These are phyloP conservation scores for Ophiosphaerella korrae DNA, from an alignment of 2,329 filamentous ascomycete genomes.

Conservation along the genomic window DNA sequence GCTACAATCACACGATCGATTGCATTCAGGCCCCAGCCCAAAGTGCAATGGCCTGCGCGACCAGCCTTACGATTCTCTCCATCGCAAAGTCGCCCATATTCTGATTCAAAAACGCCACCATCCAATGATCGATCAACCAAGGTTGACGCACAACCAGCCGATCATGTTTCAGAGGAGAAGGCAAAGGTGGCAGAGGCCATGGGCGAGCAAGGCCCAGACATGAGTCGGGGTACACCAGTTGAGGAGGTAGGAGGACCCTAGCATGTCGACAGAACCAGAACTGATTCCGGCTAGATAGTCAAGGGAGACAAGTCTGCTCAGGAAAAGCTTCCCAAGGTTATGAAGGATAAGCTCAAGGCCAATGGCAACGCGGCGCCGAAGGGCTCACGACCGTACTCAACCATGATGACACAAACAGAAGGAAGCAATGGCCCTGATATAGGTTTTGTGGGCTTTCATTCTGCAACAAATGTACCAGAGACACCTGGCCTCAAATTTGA, in stretches of 20 bases:
- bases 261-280: not conserved
- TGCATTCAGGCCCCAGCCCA: constrained; percentile 35
- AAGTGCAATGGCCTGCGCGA: constrained; percentile 36
- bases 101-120: constrained; percentile 40
- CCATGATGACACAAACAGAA: constrained; percentile 41
- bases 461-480: constrained; percentile 20
- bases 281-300: constrained; percentile 58
- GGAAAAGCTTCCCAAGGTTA: constrained; percentile 69
- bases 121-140: constrained; percentile 37
- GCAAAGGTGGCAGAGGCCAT: constrained; percentile 63
- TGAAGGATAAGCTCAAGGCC: constrained; percentile 65
- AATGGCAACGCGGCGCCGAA: constrained; percentile 46
- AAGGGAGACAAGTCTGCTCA: constrained; percentile 65
- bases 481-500: constrained; percentile 75
- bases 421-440: constrained; percentile 27
- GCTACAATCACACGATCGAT: constrained; percentile 39
- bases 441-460: constrained; percentile 37
- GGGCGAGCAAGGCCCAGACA: constrained; percentile 63
- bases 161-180: constrained; percentile 69
- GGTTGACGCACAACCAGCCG: constrained; percentile 49
- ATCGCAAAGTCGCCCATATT: constrained; percentile 38
- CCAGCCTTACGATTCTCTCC: constrained; percentile 24
- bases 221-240: constrained; percentile 69
- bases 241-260: constrained; percentile 59
- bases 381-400: constrained; percentile 63